Percentiles rank a stretch among this genome's conserved stretches.
Conservation (phyloP, 192 early-diverging fungal genomes). For the Chytriomyces sp. region DNA sequence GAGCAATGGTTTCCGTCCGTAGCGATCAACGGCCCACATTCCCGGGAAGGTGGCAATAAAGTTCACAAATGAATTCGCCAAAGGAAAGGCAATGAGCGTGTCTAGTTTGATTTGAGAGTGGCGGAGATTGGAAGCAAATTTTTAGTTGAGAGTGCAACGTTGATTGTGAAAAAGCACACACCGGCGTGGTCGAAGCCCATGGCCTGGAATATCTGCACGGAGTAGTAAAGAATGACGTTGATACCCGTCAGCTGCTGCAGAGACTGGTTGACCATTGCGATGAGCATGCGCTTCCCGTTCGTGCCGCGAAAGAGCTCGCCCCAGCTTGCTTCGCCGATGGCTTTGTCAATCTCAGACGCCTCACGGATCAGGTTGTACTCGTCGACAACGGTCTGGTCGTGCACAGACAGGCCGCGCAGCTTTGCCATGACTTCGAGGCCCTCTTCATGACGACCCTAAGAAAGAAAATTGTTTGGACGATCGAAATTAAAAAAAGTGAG, state of each 20-base stretch:
- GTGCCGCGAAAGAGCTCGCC: constrained; percentile 15
- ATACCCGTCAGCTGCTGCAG: constrained; percentile 60
- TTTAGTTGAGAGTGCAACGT: constrained; percentile 47
- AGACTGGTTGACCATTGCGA: constrained; percentile 27
- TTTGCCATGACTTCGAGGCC: constrained; percentile 48
- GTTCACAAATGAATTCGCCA: constrained; percentile 82
- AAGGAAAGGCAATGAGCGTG: constrained; percentile 35
- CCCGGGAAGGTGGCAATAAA: constrained; percentile 85
- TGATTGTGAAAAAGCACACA: neutral
- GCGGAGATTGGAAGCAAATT: constrained; percentile 70
- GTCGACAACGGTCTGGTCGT: constrained; percentile 42
- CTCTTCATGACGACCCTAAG: constrained; percentile 41
- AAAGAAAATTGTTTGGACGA: too few relatives aligned
- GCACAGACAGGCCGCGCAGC: constrained; percentile 45
- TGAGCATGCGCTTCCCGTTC: neutral
- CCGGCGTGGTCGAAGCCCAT: constrained; percentile 48
- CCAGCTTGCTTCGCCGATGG: constrained; percentile 60
- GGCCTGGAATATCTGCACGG: constrained; percentile 51
- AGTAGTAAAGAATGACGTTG: constrained; percentile 79
- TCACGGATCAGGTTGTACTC: constrained; percentile 62
- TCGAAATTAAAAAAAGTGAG: too few relatives aligned
- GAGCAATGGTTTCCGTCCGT: constrained; percentile 84
- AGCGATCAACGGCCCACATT: constrained; percentile 81
- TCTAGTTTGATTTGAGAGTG: constrained; percentile 2
- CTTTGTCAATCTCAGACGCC: constrained; percentile 55